Percentiles rank a stretch among this genome's conserved stretches.
These are phyloP conservation scores for Zymoseptoria ardabiliae DNA, from an alignment of 2,329 filamentous ascomycete species.

Conservation along the genomic window DNA sequence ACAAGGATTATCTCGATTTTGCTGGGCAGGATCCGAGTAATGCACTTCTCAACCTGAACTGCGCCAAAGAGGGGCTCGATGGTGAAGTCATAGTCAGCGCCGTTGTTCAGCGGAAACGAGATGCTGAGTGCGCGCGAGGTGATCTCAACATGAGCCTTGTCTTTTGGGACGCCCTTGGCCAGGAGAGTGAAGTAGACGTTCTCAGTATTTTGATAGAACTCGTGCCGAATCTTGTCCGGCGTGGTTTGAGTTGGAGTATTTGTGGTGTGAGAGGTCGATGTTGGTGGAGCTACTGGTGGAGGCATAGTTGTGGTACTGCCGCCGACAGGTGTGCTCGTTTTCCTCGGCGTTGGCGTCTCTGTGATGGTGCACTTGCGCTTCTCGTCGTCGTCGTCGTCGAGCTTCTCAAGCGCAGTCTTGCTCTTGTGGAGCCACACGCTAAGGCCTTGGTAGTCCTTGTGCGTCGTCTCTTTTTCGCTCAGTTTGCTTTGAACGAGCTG, in stretches of 20 bases:
- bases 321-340: background rate
- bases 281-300: slow-evolving; percentile 1
- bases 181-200: slow-evolving; percentile 58
- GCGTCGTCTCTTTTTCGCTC: background rate
- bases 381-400: slow-evolving; percentile 46
- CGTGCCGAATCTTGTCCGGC: slow-evolving; percentile 55
- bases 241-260: slow-evolving; percentile 33
- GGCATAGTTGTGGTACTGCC: background rate
- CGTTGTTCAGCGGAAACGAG: slow-evolving; percentile 48
- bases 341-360: slow-evolving; percentile 42
- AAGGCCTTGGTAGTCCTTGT: slow-evolving; percentile 45
- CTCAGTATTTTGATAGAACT: slow-evolving; percentile 61
- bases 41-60: slow-evolving; percentile 56
- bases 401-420: slow-evolving; percentile 42
- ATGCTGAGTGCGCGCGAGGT: slow-evolving; percentile 43
- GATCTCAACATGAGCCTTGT: slow-evolving; percentile 48
- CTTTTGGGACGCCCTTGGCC: slow-evolving; percentile 56
- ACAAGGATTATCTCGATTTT: slow-evolving; percentile 72
- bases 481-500: slow-evolving; percentile 48
- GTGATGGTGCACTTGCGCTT: slow-evolving; percentile 37
- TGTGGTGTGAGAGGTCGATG: slow-evolving; percentile 5
- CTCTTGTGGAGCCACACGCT: slow-evolving; percentile 54
- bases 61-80: slow-evolving; percentile 60
- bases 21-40: slow-evolving; percentile 59
- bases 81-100: slow-evolving; percentile 52